A percentile compares a stretch with the other conserved stretches of the same genome.
phyloP scores from a whole-genome alignment of 148 eudicot genomes.

The Heliosperma pusillum region DNA sequence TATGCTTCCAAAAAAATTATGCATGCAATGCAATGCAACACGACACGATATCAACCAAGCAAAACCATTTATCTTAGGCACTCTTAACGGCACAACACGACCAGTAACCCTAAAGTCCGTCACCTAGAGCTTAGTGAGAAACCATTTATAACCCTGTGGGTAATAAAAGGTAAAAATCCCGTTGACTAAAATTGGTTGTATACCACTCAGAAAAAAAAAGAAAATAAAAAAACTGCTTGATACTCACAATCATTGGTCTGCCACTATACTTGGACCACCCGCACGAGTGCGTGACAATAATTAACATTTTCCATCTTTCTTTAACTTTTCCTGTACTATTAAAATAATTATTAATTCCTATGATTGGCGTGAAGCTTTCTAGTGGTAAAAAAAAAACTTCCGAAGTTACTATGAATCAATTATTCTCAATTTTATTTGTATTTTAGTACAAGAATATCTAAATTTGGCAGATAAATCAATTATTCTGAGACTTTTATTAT shows the following conservation, averaged over 20 bases:
- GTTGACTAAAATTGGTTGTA: background rate
- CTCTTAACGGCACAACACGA: too few species aligned
- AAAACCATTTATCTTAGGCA: too few species aligned
- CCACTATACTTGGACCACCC: conserved; percentile 30
- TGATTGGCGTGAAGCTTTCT: background rate
- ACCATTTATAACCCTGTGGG: background rate
- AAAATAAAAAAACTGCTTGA: background rate
- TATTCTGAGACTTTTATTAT: too few species aligned
- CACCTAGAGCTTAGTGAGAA: background rate
- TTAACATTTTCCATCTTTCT: background rate
- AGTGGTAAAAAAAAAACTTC: background rate
- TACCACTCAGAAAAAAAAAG: background rate
- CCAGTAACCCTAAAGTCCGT: too few species aligned
- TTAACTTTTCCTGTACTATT: background rate
- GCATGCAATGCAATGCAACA: too few species aligned
- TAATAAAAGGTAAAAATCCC: background rate
- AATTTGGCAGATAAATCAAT: too few species aligned
- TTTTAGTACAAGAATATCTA: background rate
- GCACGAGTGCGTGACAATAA: conserved; percentile 39
- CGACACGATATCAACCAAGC: too few species aligned
- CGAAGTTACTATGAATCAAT: background rate
- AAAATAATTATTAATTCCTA: background rate
- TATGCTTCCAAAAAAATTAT: too few species aligned
- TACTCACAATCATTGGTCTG: conserved; percentile 35
- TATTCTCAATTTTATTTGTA: background rate